A percentile compares a stretch with the other conserved stretches of the same genome.
Conservation (phyloP, 306 rosid genomes). For the Argentina anserina region DNA sequence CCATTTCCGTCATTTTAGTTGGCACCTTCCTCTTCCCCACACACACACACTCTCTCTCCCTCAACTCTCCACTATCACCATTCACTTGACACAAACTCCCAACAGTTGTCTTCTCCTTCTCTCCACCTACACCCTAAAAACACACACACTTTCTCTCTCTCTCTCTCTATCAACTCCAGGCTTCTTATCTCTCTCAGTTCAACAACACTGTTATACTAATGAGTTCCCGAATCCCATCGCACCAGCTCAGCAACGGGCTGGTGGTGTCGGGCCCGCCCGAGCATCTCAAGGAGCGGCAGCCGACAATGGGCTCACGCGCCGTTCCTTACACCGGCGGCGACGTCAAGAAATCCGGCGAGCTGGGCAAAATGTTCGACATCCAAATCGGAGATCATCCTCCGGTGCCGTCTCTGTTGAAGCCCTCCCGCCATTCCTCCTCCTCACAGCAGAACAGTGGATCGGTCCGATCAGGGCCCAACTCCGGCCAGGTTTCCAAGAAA, state of each 20-base stretch:
- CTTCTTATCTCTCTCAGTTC: not conserved
- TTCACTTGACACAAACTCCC: constrained; percentile 1
- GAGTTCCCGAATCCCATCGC: constrained; percentile 83
- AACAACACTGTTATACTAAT: constrained; percentile 23
- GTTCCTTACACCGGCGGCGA: constrained; percentile 95
- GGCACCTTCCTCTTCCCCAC: constrained; percentile 14
- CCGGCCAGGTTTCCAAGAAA: constrained; percentile 48
- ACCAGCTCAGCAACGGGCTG: constrained; percentile 88
- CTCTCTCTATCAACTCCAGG: not conserved
- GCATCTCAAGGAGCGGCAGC: constrained; percentile 65
- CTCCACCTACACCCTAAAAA: not conserved
- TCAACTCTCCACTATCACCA: constrained; percentile 17
- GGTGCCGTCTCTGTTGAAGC: constrained; percentile 34
- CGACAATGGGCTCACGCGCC: constrained; percentile 84
- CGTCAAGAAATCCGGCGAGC: constrained; percentile 90
- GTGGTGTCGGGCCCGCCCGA: constrained; percentile 92
- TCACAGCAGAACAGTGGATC: constrained; percentile 68
- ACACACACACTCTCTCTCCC: not conserved
- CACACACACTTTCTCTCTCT: not conserved
- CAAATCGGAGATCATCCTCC: constrained; percentile 35
- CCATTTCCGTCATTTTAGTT: constrained; percentile 47
- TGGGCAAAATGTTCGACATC: constrained; percentile 83
- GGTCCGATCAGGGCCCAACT: constrained; percentile 80
- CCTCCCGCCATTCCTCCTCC: constrained; percentile 58
- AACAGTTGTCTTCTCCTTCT: not conserved